phyloP scores from a whole-genome alignment of 2,329 filamentous ascomycete genomes.

The Colletotrichum ledebouriae region DNA sequence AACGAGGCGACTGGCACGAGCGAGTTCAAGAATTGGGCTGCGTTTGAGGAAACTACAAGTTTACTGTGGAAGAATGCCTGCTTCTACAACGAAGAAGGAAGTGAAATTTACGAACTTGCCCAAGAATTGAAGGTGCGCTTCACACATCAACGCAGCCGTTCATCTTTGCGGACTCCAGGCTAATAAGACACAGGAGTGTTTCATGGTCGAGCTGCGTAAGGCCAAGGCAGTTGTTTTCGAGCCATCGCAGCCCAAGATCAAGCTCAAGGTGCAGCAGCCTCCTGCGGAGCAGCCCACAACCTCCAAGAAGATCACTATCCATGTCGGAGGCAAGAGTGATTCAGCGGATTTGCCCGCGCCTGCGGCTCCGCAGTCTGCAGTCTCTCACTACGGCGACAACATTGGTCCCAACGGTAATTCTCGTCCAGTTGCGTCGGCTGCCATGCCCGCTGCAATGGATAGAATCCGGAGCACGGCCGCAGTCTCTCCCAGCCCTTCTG shows the following conservation, averaged over 20 bases:
- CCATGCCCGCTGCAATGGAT: constrained; percentile 35
- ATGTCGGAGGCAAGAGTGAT: constrained; percentile 72
- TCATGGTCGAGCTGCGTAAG: constrained; percentile 76
- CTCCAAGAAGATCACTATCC: constrained; percentile 78
- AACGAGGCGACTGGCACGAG: constrained; percentile 72
- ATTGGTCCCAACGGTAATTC: constrained; percentile 49
- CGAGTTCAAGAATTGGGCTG: constrained; percentile 85
- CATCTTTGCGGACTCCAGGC: background rate
- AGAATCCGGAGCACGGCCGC: constrained; percentile 54
- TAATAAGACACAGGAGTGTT: constrained; percentile 68
- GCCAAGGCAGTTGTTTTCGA: constrained; percentile 81
- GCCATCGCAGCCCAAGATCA: constrained; percentile 81
- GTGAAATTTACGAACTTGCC: constrained; percentile 83
- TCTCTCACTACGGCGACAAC: constrained; percentile 50
- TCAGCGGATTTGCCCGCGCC: constrained; percentile 65
- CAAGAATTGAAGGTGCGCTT: constrained; percentile 79
- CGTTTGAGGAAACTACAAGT: constrained; percentile 83
- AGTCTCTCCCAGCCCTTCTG: constrained; percentile 62
- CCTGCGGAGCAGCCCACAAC: constrained; percentile 47
- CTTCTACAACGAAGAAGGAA: constrained; percentile 92
- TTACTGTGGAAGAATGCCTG: constrained; percentile 90
- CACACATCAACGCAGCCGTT: too few species aligned
- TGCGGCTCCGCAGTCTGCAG: constrained; percentile 53
- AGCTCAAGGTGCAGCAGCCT: constrained; percentile 76
- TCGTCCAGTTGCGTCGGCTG: constrained; percentile 37